Evolutionary conservation across 768 basidiomycete genomes (phyloP).

Genomic region (Nidularia sp.): DNA sequence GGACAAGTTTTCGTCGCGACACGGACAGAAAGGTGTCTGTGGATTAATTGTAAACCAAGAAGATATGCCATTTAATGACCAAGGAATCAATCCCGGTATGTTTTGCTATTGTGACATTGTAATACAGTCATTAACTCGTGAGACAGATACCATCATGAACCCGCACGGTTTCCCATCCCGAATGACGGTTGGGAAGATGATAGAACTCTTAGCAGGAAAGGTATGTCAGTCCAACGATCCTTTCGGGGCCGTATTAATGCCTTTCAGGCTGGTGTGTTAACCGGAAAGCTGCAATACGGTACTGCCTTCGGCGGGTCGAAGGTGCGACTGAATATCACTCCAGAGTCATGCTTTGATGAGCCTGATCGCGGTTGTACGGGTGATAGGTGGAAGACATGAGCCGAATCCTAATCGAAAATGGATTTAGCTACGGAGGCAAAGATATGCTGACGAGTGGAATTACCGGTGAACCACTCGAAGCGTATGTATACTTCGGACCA

Average conservation of each 20-base stretch:
- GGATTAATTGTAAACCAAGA: constrained; percentile 98
- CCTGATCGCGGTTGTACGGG: background rate
- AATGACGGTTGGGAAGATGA: constrained; percentile 99
- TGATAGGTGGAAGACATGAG: constrained; percentile 95
- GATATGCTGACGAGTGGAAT: constrained; percentile 99
- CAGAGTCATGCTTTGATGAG: background rate
- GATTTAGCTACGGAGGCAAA: constrained; percentile 98
- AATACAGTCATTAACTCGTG: background rate
- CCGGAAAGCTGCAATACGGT: constrained; percentile 87
- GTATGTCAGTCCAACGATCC: constrained; percentile 25
- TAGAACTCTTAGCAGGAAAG: constrained; percentile 95
- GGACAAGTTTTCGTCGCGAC: constrained; percentile 97
- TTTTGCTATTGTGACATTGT: constrained; percentile 7
- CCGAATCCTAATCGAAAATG: constrained; percentile 88
- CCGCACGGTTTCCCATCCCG: constrained; percentile 99
- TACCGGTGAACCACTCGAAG: constrained; percentile 93
- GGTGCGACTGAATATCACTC: constrained; percentile 32
- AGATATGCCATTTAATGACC: constrained; percentile 99
- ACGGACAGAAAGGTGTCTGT: constrained; percentile 99
- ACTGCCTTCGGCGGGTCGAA: constrained; percentile 98
- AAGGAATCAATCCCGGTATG: constrained; percentile 88
- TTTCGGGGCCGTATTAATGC: constrained; percentile 1
- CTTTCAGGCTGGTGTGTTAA: constrained; percentile 80
- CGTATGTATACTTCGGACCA: constrained; percentile 97
- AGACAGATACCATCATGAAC: constrained; percentile 93